Percentiles rank a stretch among this genome's conserved stretches.
These are phyloP conservation scores for Syncephalis plumigaleata DNA, from an alignment of 371 early-diverging fungal genomes.

Conservation along the genomic window DNA sequence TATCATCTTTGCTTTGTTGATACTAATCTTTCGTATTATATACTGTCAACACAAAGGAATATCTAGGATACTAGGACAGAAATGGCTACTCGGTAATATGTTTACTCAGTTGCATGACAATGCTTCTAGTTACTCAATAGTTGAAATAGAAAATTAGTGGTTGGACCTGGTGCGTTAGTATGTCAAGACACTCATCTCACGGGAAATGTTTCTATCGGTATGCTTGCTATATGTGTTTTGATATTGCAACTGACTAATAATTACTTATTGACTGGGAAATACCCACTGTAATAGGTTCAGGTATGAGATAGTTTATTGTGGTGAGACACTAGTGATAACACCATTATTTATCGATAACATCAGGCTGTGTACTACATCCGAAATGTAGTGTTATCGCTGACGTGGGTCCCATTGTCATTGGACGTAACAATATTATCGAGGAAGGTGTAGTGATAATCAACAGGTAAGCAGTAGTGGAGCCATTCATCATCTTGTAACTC, in stretches of 20 bases:
- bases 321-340: too few species aligned
- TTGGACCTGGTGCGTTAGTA: conserved; percentile 31
- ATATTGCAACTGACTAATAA: background rate
- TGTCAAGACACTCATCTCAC: conserved; percentile 43
- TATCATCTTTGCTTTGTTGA: too few species aligned
- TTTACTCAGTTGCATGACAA: too few species aligned
- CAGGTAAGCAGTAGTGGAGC: conserved; percentile 25
- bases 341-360: too few species aligned
- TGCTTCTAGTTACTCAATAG: too few species aligned
- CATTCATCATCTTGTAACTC: too few species aligned
- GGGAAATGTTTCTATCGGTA: conserved; percentile 43
- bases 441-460: conserved; percentile 56
- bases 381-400: conserved; percentile 51
- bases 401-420: conserved; percentile 51
- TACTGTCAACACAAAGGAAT: too few species aligned
- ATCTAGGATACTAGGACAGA: too few species aligned
- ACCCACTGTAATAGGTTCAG: background rate
- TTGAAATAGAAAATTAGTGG: conserved; percentile 11
- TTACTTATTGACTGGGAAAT: background rate
- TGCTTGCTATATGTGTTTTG: background rate
- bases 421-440: conserved; percentile 54
- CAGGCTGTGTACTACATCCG: conserved; percentile 24
- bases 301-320: background rate
- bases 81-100: too few species aligned
- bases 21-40: too few species aligned